phyloP scores from a whole-genome alignment of 2,329 filamentous ascomycete species.

The Metarhizium anisopliae region DNA sequence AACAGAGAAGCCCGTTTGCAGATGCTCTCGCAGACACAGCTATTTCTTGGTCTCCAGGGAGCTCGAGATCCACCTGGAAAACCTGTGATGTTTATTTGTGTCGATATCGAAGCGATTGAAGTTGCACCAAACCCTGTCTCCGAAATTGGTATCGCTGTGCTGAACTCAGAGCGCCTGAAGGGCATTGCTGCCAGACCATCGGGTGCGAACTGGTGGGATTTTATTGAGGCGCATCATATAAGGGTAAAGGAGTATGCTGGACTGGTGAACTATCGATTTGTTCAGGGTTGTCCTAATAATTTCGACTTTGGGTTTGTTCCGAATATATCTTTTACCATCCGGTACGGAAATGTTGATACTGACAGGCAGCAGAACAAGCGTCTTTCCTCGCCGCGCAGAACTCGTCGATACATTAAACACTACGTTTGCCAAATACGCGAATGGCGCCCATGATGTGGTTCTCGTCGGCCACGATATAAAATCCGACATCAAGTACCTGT shows the following conservation, averaged over 20 bases:
- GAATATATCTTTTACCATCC: no score
- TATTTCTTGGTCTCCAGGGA: slow-evolving; percentile 55
- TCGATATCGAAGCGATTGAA: slow-evolving; percentile 83
- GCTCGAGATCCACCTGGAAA: slow-evolving; percentile 6
- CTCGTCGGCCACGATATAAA: slow-evolving; percentile 70
- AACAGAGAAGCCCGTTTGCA: slow-evolving; percentile 41
- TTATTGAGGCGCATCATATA: slow-evolving; percentile 66
- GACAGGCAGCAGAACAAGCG: slow-evolving; percentile 26
- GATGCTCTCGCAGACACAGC: slow-evolving; percentile 55
- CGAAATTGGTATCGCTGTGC: slow-evolving; percentile 74
- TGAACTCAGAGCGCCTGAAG: slow-evolving; percentile 58
- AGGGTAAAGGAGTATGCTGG: slow-evolving; percentile 61
- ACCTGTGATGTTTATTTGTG: slow-evolving; percentile 54
- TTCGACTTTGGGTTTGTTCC: slow-evolving; percentile 67
- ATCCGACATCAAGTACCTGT: slow-evolving; percentile 61
- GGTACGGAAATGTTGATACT: slow-evolving; percentile 4
- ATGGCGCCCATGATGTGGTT: slow-evolving; percentile 45
- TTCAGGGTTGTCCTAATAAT: slow-evolving; percentile 61
- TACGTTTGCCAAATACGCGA: slow-evolving; percentile 24
- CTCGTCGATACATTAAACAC: slow-evolving; percentile 24
- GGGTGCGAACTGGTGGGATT: slow-evolving; percentile 57
- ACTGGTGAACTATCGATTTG: slow-evolving; percentile 57
- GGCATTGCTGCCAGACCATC: slow-evolving; percentile 48
- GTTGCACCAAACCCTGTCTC: slow-evolving; percentile 57
- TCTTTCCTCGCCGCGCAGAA: slow-evolving; percentile 27